Base-by-base conservation (phyloP, 768 basidiomycete genomes). In the Serendipita sp. region DNA sequence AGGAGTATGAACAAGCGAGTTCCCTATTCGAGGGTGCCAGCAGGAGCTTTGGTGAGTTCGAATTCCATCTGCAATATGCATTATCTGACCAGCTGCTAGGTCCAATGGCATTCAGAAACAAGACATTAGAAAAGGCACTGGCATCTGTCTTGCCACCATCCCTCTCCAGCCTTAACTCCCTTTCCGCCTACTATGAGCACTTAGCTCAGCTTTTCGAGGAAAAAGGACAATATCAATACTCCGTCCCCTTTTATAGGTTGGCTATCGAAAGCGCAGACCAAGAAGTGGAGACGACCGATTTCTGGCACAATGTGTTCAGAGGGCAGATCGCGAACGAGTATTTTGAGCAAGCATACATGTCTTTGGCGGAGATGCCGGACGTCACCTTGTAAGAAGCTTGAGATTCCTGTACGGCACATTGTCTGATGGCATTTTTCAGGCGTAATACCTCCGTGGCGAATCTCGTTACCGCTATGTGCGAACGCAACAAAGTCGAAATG, bases 381-480 rank as follows among this genome's bases (percentile, higher is more conserved):
- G 81, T 86, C 67, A 83, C 83, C 34, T 78, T 89, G 93, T 96
- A 73, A 75, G 93, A 81, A 35, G 0, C 4, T 18, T 65, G 63
- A 47, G 35, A 48, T 53, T 18, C 32, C 24, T 28, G 66, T 47
- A n/a, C 53, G 35, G 38, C 38, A 45, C 41, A 64, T 51, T 51
- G 63, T 41, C 15, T 54, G 30, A 45, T 44, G 45, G 65, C 68
- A 53, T 56, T 30, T 41, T 28, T 65, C 73, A 96, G 93, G 70
- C 89, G 86, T 76, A 83, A 83, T 60, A 92, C 93, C 68, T 87
- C 84, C 70, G 81, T 90, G 30, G 83, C 84, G 58, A 86, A 88
- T 67, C 78, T 99, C 60, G 85, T 92, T 66, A 86, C 92, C 69
- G 83, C 84, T 68, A 95, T 97, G 89, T 97, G 95, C 72, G 92